Evolutionary conservation across 441 rosid species (phyloP).

Genomic region (Brassica hybrid): DNA sequence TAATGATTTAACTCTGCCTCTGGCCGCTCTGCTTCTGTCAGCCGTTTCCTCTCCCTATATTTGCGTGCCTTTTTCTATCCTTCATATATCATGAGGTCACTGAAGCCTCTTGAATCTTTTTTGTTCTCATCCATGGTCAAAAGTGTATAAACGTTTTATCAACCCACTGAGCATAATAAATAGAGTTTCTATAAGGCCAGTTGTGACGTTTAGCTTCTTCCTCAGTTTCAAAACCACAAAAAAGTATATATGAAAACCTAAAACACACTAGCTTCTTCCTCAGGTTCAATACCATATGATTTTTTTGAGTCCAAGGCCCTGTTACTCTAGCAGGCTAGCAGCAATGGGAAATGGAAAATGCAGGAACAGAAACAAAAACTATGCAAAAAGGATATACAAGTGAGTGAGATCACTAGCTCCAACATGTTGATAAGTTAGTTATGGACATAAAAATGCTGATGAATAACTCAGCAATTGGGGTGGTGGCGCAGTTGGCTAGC

Average conservation of each 20-base stretch:
- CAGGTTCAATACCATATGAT: not conserved
- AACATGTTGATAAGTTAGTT: not conserved
- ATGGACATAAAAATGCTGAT: not conserved
- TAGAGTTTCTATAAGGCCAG: not conserved
- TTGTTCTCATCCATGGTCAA: not conserved
- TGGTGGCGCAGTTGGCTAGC: constrained; percentile 99
- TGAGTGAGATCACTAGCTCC: not conserved
- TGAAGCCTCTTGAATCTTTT: not conserved
- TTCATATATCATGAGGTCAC: not conserved
- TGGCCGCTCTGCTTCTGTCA: too few relatives aligned
- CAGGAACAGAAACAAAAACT: not conserved
- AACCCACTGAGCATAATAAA: not conserved
- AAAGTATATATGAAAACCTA: not conserved
- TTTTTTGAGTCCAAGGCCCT: not conserved
- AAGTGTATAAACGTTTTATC: not conserved
- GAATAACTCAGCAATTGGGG: constrained; percentile 50
- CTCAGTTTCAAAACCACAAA: not conserved
- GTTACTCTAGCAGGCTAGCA: not conserved
- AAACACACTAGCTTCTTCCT: not conserved
- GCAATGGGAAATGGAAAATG: not conserved
- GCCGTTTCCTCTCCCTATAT: not conserved
- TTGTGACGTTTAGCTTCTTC: not conserved
- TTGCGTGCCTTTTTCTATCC: not conserved
- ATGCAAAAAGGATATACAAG: not conserved
- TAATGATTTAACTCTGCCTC: too few relatives aligned